Base-by-base conservation (phyloP, 78 protist genomes). In the Cavenderia fasciculata region DNA sequence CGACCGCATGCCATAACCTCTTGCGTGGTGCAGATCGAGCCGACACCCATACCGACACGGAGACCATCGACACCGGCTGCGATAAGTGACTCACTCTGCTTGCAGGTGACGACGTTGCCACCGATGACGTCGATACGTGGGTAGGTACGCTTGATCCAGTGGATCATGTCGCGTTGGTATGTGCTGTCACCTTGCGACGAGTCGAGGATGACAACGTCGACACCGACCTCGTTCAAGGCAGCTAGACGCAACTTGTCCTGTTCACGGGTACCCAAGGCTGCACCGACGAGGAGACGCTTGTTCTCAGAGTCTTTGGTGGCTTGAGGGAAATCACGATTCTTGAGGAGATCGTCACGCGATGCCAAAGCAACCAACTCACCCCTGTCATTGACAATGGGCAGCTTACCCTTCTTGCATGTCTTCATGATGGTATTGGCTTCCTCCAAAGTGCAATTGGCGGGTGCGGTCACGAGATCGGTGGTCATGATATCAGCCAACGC, bases 41-140 rank as follows among this genome's bases (percentile, higher is more conserved):
- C 99, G 6, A 94, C 77, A 57, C 99, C 99, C 92, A 98, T 97
- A 49, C 99, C 99, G 38, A 98, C 96, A 63, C 97, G 93, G 46
- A 97, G 94, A 4, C 86, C 96, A 82, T 98, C 99, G 21, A 94
- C 98, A 25, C 99, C 98, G 31, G 98, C 85, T n/a, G 34, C 76
- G 41, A 98, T 95, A 31, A 98, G 92, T 72, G 94, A 59, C n/a
- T 56, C 59, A 12, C 97, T 96, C 85, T 87, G 96, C 3, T 61
- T 40, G 6, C 63, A 76, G 25, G 98, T 95, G 43, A 93, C 97
- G 27, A 98, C 95, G 92, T 97, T 97, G n/a, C 98, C 98, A 7
- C 92, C 98, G 11, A 96, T 86, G 41, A 92, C 89, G 38, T 92
- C 92, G 56, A 92, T 54, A 5, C 66, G 27, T 65, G 90, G 90